Base-by-base conservation (phyloP, 768 basidiomycete species). In the Mycena belliarum region DNA sequence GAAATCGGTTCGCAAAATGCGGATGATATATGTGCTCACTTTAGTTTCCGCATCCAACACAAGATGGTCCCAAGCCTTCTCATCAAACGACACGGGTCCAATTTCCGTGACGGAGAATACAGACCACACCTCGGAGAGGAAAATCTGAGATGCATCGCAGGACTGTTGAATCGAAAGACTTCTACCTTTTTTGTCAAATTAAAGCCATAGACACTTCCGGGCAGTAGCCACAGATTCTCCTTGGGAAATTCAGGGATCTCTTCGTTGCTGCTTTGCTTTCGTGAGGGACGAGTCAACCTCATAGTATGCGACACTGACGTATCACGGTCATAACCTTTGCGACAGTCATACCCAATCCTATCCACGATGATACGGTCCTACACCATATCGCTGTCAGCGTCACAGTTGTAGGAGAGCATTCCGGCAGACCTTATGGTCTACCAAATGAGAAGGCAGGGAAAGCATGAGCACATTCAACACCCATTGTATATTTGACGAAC, bases 151-250 rank as follows among this genome's bases (percentile, higher is more conserved):
- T 20, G 29, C 12, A 32, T 32, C 12, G 35, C 15, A 10, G 4
- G 12, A 16, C 12, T 35, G 15, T 16, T 35, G 35, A 35, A n/a
- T n/a, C n/a, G n/a, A 35, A 35, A 35, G 35, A 16, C 37, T 5
- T 23, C 72, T 53, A 77, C 70, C 73, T 54, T 66, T 76, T 77
- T 47, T 66, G 65, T 52, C 41, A 79, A 63, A 62, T 75, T 72
- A 66, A 78, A 79, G 5, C 74, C 76, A 59, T 72, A 68, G 4
- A 79, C 67, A n/a, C 66, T 65, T 1, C 73, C 66, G 9, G 74
- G 65, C 1, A 76, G 62, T 2, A 78, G 68, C 40, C 75, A 59
- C 16, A 77, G 69, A 51, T 72, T 63, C 8, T 73, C 72, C 20
- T 76, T 72, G 1, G 69, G 66, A 4, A 78, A 66, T 24, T 66